Conservation (phyloP, 345 rosid genomes). For the Rhizophora mangle region DNA sequence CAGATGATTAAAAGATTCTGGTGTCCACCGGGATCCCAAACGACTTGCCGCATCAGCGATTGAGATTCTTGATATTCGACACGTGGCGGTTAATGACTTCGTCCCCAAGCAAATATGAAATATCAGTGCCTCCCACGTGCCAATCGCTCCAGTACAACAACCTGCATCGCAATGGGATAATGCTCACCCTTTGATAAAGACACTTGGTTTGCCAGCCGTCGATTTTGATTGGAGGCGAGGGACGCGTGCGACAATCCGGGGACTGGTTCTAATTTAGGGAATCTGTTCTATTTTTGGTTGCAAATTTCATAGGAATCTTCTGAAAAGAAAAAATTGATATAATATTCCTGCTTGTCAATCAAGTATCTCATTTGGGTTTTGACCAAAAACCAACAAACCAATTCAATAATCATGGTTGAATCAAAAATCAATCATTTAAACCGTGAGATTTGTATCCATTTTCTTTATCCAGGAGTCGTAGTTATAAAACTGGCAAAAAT, state of each 20-base stretch:
- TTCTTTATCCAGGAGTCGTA: too few relatives aligned
- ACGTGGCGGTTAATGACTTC: constrained; percentile 35
- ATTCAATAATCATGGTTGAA: too few relatives aligned
- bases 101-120: constrained; percentile 27
- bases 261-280: neutral
- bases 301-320: neutral
- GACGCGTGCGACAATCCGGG: neutral
- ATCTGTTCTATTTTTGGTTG: neutral
- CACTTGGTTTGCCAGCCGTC: neutral
- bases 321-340: too few relatives aligned
- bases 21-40: constrained; percentile 24
- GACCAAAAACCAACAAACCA: too few relatives aligned
- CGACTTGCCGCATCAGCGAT: constrained; percentile 44
- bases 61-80: constrained; percentile 10
- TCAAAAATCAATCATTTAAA: too few relatives aligned
- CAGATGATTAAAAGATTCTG: constrained; percentile 27
- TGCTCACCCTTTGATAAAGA: constrained; percentile 5
- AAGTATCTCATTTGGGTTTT: constrained; percentile 4
- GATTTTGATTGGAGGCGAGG: neutral
- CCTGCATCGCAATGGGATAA: too few relatives aligned
- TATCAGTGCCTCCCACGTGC: neutral
- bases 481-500: too few relatives aligned
- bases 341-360: constrained; percentile 6
- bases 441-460: too few relatives aligned
- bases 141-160: neutral